A percentile compares a stretch with the other conserved stretches of the same genome.
Conservation (phyloP, 2,329 filamentous ascomycete species). For the Penicillium polonicum region DNA sequence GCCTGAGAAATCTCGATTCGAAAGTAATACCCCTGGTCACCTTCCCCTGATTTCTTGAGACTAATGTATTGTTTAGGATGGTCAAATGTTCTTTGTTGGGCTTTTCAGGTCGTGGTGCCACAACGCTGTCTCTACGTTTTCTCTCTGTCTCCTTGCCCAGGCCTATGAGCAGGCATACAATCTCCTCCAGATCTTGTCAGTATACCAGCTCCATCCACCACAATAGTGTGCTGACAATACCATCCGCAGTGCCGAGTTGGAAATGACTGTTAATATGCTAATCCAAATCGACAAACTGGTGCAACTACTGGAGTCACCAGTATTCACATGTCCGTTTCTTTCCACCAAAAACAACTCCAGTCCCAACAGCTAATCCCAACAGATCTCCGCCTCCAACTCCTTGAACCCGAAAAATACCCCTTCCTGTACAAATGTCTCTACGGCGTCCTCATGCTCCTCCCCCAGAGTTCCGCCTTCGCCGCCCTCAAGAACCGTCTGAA, state of each 20-base stretch:
- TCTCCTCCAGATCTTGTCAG: constrained; percentile 88
- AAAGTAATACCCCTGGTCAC: constrained; percentile 53
- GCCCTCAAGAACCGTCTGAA: constrained; percentile 95
- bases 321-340: constrained; percentile 78
- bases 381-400: constrained; percentile 90
- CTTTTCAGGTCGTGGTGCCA: constrained; percentile 98
- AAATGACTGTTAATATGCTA: constrained; percentile 98
- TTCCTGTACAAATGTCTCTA: constrained; percentile 98
- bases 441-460: constrained; percentile 94
- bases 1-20: constrained; percentile 84
- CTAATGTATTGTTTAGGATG: constrained; percentile 60
- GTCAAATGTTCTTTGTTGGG: constrained; percentile 90
- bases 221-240: constrained; percentile 25
- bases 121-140: constrained; percentile 97
- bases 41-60: not conserved
- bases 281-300: constrained; percentile 99
- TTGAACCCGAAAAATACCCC: constrained; percentile 93
- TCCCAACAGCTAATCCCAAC: constrained; percentile 12
- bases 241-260: constrained; percentile 75
- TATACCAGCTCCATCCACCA: constrained; percentile 3
- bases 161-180: constrained; percentile 98
- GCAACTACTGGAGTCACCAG: constrained; percentile 91
- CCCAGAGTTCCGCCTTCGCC: constrained; percentile 94
- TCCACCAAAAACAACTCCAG: not conserved
- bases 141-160: constrained; percentile 88